These are phyloP conservation scores for Fusarium illudens DNA, from an alignment of 2,329 filamentous ascomycete species.

Conservation along the genomic window DNA sequence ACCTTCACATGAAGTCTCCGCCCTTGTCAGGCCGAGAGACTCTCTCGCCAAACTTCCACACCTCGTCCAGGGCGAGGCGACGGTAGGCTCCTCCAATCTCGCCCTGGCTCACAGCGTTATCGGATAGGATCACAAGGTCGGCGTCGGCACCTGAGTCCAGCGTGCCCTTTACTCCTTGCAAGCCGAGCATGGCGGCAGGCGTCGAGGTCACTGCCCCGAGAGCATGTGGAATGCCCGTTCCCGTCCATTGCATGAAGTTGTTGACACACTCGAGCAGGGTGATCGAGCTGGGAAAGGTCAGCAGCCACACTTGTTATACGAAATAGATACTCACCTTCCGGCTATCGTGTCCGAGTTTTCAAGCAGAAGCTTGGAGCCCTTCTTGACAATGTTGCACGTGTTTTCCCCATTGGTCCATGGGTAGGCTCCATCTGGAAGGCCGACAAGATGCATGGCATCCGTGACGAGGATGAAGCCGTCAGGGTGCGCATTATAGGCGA, in stretches of 20 bases:
- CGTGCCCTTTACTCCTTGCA: constrained; percentile 72
- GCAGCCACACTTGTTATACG: neutral
- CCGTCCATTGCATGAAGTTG: constrained; percentile 82
- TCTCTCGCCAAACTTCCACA: constrained; percentile 79
- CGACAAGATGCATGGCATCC: constrained; percentile 89
- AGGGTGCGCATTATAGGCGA: constrained; percentile 87
- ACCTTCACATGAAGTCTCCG: constrained; percentile 25
- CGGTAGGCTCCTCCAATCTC: constrained; percentile 51
- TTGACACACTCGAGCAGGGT: constrained; percentile 83
- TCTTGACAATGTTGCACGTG: constrained; percentile 70
- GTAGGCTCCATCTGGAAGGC: constrained; percentile 84
- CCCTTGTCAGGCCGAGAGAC: constrained; percentile 48
- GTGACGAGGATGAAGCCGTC: constrained; percentile 89
- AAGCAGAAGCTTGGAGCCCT: constrained; percentile 75
- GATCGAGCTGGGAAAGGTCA: constrained; percentile 60
- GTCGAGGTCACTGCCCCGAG: constrained; percentile 78
- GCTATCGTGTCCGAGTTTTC: constrained; percentile 83
- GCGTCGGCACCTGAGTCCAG: constrained; percentile 71
- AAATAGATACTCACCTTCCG: constrained; percentile 66
- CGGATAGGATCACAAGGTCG: constrained; percentile 73
- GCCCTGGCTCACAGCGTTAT: constrained; percentile 48
- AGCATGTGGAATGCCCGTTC: constrained; percentile 71
- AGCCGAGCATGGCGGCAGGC: constrained; percentile 78
- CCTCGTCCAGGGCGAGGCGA: constrained; percentile 73
- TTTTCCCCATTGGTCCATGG: constrained; percentile 80